phyloP scores from a whole-genome alignment of 495 filamentous ascomycete genomes.

The Daldinia vernicosa region DNA sequence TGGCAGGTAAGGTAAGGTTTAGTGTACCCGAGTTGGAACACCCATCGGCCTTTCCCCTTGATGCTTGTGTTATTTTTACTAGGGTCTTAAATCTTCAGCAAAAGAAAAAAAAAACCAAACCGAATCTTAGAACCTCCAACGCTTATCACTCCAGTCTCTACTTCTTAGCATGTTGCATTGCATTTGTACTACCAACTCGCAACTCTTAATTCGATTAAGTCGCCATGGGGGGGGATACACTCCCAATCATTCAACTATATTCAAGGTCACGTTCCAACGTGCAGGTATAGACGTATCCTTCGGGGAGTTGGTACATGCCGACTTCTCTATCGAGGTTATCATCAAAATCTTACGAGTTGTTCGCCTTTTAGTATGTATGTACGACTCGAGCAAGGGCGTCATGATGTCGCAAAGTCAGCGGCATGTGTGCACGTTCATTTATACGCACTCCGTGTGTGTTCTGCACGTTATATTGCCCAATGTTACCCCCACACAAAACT shows the following conservation, averaged over 20 bases:
- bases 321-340: slow-evolving; percentile 17
- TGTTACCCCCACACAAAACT: slow-evolving; percentile 33
- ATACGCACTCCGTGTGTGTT: slow-evolving; percentile 8
- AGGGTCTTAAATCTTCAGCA: slow-evolving; percentile 5
- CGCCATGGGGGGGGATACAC: background rate
- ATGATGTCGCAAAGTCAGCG: slow-evolving; percentile 28
- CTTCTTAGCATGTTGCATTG: slow-evolving; percentile 21
- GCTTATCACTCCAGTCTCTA: slow-evolving; percentile 20
- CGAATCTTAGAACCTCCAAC: slow-evolving; percentile 21
- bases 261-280: slow-evolving; percentile 28
- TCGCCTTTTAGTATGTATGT: slow-evolving; percentile 9
- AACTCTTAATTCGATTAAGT: slow-evolving; percentile 14
- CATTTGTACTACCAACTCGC: slow-evolving; percentile 37
- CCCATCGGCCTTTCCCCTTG: slow-evolving; percentile 3
- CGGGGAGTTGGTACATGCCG: background rate
- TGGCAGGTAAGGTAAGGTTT: slow-evolving; percentile 19
- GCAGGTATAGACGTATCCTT: slow-evolving; percentile 26
- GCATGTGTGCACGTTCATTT: slow-evolving; percentile 3
- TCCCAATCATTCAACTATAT: slow-evolving; percentile 8
- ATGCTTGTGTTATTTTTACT: background rate
- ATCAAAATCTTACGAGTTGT: slow-evolving; percentile 20
- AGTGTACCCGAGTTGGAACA: background rate
- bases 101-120: too few species aligned
- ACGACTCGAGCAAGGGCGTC: slow-evolving; percentile 21
- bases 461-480: slow-evolving; percentile 37